Evolutionary conservation across 1,284 basidiomycete genomes (phyloP), one percentile per base, ranked within the genome.

Genomic region (Heterobasidion annosum): DNA sequence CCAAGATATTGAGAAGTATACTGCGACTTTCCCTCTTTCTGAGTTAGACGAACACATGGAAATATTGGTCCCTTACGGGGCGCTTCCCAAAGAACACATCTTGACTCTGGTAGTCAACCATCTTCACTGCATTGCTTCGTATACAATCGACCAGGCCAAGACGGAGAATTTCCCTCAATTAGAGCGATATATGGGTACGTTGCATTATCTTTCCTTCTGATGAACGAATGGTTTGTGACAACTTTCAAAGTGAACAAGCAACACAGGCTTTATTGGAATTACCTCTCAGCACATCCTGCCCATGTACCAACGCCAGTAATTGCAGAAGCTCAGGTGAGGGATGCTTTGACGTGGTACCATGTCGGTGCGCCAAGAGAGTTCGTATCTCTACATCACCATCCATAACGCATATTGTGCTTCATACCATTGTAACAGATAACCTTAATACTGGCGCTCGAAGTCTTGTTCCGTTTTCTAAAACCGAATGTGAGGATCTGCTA

Each of bases 201-300:
- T 47, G 32, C 34, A 16, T 51, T 34, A 12, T 35, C 3, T 40
- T 37, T 16, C 19, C 58, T n/a, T 15, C 43, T 19, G 25, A 4
- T 25, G 25, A 25, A 25, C 16, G 18, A 34, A 25, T 13, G 16
- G 15, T 32, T 43, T 44, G 43, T 49, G 42, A 42, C 33, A 10
- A 48, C 43, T 10, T 42, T 32, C 48, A 18, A 55, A 79, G 77
- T 75, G 47, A 73, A 75, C 51, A 72, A 75, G 51, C 65, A 66
- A 5, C 69, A 75, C 49, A 67, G 74, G 13, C 63, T 76, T 13
- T 80, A 80, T 59, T 80, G 76, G 76, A 78, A 74, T 54, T 77
- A 71, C 55, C 57, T 82, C 8, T 72, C 69, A 64, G 68, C 70
- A 34, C 77, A 81, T 60, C 76, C 77, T 9, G 66, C 67, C 5